Percentiles rank a stretch among this genome's conserved stretches.
These are phyloP conservation scores for Drechslera avenae DNA, from an alignment of 2,329 filamentous ascomycete genomes.

Conservation along the genomic window DNA sequence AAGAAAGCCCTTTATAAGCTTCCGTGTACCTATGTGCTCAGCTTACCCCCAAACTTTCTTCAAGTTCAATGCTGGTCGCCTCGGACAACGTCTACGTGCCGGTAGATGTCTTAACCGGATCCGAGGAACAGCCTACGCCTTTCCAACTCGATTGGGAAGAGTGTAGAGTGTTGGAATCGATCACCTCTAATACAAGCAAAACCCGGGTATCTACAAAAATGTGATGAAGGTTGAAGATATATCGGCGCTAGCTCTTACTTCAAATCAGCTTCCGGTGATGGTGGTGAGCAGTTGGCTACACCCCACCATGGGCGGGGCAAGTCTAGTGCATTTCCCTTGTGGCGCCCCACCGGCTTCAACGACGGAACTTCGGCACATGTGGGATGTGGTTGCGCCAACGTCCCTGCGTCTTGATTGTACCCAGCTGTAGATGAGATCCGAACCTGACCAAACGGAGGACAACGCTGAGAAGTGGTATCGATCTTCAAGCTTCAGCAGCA, in stretches of 20 bases:
- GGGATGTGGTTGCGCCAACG: neutral
- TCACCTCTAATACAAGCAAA: neutral
- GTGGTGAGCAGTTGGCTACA: slow-evolving; percentile 1
- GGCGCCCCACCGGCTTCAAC: slow-evolving; percentile 10
- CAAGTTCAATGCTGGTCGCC: slow-evolving; percentile 3
- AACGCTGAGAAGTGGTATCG: too few relatives aligned
- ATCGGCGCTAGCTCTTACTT: neutral
- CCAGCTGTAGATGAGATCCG: too few relatives aligned
- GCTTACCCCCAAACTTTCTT: slow-evolving; percentile 3
- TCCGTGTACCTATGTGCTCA: neutral
- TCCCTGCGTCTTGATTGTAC: neutral
- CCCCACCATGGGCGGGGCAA: slow-evolving; percentile 13
- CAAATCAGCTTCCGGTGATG: neutral
- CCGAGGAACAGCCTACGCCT: neutral
- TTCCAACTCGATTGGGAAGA: neutral
- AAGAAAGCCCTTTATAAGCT: neutral
- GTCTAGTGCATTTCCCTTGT: neutral
- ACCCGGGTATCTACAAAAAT: neutral
- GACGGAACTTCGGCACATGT: slow-evolving; percentile 1
- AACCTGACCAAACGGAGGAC: too few relatives aligned
- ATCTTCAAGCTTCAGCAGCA: too few relatives aligned
- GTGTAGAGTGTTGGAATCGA: neutral
- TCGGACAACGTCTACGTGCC: slow-evolving; percentile 2
- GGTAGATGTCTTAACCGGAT: slow-evolving; percentile 13
- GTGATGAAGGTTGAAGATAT: neutral